Base-by-base conservation (phyloP, 495 filamentous ascomycete species). In the Hamigera avellanea region DNA sequence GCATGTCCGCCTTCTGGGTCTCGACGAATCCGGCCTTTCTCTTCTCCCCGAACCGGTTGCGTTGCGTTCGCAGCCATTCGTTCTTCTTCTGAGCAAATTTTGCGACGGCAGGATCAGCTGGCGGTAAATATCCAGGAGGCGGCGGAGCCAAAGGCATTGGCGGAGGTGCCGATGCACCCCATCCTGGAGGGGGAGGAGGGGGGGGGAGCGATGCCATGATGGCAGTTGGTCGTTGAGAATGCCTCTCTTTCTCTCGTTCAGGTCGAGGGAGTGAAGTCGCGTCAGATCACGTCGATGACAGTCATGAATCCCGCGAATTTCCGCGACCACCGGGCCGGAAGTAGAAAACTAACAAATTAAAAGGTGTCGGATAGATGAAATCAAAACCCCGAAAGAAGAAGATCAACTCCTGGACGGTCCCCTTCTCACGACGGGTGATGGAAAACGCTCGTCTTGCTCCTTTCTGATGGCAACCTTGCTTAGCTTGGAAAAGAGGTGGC, bases 31-130 rank as follows among this genome's bases (percentile, higher is more conserved):
- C 93, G 5, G 80, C 86, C 61, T 95, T 95, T 37, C 91, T 70
- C 70, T 93, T 95, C 71, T 99, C 93, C 33, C 86, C 83, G 46
- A 96, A 99, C 31, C 93, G 80, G 53, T 85, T 89, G 48, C 86
- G 77, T 64, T 95, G 89, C 50, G 71, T 75, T 34, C 91, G 83
- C 56, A 95, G 69, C 93, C 93, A 99, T 78, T 95, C 86, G 57
- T 87, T 93, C 72, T 95, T 96, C 72, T 96, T 99, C 62, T 93
- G 81, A 37, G 86, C 83, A 55, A 95, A 94, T 64, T 96, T 99
- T 30, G 86, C 86, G 57, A 84, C 73, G 44, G 86, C 83, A 30
- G 87, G 81, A 52, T 96, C 84, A 44, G 77, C 73, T 16, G 83
- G 78, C 14, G 89, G 87, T 34, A 79, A 75, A 55, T 87, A 93